These are phyloP conservation scores for Hypoxylon sp. DNA, from an alignment of 2,329 filamentous ascomycete species.

Conservation along the genomic window DNA sequence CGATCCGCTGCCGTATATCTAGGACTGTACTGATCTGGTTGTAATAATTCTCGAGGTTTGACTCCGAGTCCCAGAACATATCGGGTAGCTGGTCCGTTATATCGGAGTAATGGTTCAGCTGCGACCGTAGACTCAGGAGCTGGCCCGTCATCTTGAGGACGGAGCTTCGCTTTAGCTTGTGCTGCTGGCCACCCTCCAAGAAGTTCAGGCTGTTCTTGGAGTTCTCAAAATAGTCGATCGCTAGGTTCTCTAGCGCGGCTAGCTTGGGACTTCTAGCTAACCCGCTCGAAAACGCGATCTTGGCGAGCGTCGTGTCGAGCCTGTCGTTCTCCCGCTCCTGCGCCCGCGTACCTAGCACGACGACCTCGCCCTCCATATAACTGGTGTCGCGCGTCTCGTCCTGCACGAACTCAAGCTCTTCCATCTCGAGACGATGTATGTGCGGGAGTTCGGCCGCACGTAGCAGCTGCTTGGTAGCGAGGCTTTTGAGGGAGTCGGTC, in stretches of 20 bases:
- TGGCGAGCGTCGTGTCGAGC: constrained; percentile 78
- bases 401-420: constrained; percentile 88
- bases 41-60: constrained; percentile 93
- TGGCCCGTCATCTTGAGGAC: constrained; percentile 95
- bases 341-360: constrained; percentile 83
- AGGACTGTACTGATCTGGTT: constrained; percentile 90
- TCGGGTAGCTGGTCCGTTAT: constrained; percentile 95
- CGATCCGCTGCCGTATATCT: constrained; percentile 91
- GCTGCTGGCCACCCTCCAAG: constrained; percentile 68
- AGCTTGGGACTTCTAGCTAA: constrained; percentile 93
- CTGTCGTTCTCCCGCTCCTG: constrained; percentile 57
- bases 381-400: constrained; percentile 80
- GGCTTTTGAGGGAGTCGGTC: constrained; percentile 74
- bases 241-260: constrained; percentile 85
- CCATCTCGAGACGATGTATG: constrained; percentile 78
- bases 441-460: constrained; percentile 82
- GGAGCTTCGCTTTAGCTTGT: constrained; percentile 77
- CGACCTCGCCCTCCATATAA: constrained; percentile 85
- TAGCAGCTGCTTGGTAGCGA: constrained; percentile 78
- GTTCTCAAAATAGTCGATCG: constrained; percentile 86
- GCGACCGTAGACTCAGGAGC: constrained; percentile 86
- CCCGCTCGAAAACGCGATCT: constrained; percentile 96
- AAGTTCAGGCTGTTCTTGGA: constrained; percentile 85
- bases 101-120: constrained; percentile 96
- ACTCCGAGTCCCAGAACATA: constrained; percentile 97